These are phyloP conservation scores for Antitrichia curtipendula DNA, from an alignment of 225 moss, liverwort and hornwort genomes.

Conservation along the genomic window DNA sequence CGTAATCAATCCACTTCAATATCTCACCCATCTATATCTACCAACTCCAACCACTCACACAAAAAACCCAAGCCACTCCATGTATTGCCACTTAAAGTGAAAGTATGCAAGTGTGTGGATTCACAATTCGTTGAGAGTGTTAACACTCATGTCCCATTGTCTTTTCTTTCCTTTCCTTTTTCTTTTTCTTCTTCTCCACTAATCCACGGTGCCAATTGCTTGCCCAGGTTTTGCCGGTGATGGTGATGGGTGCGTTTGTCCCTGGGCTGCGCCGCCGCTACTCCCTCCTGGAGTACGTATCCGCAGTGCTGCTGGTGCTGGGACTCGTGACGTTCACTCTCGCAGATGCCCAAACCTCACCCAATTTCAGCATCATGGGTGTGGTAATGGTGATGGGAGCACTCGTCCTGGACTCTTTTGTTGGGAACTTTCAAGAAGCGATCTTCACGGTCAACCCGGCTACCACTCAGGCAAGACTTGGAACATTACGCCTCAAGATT, in stretches of 20 bases:
- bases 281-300: conserved; percentile 51
- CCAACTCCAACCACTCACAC: not conserved
- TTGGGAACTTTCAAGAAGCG: conserved; percentile 77
- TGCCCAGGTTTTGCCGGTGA: conserved; percentile 72
- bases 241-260: conserved; percentile 87
- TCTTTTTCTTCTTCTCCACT: not conserved
- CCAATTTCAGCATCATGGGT: conserved; percentile 70
- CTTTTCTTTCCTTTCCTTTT: no score
- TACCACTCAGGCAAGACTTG: conserved; percentile 56
- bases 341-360: conserved; percentile 68
- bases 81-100: not conserved
- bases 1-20: not conserved
- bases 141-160: not conserved
- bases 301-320: conserved; percentile 59
- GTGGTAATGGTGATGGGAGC: conserved; percentile 80
- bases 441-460: conserved; percentile 65
- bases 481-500: not conserved
- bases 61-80: not conserved
- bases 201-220: no score
- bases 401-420: conserved; percentile 63
- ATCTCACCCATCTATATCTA: not conserved
- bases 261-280: conserved; percentile 66
- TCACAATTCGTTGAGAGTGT: accelerated
- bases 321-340: conserved; percentile 77
- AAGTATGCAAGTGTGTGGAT: not conserved